These are phyloP conservation scores for Yueomyces sp. DNA, from an alignment of 1,139 yeast species.

Conservation along the genomic window DNA sequence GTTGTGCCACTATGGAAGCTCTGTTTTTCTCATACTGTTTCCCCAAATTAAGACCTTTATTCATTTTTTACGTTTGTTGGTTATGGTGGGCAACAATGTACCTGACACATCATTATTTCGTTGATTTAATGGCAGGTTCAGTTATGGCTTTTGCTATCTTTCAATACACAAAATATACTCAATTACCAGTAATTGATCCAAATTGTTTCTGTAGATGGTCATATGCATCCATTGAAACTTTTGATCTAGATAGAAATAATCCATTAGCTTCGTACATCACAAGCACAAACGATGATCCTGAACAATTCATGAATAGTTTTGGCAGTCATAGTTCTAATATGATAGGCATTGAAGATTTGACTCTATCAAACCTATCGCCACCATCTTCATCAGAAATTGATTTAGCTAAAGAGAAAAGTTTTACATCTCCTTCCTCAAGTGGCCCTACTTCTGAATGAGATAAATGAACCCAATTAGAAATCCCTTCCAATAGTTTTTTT, in stretches of 20 bases:
- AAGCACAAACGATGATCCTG: neutral
- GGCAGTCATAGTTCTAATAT: neutral
- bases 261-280: slow-evolving; percentile 22
- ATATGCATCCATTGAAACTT: slow-evolving; percentile 32
- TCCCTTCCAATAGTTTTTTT: too few relatives aligned
- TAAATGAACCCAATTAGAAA: too few relatives aligned
- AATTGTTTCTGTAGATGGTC: slow-evolving; percentile 78
- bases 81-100: slow-evolving; percentile 99
- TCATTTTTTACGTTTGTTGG: slow-evolving; percentile 74
- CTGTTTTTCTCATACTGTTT: slow-evolving; percentile 71
- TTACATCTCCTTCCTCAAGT: neutral
- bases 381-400: neutral
- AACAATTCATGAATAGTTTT: neutral
- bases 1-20: slow-evolving; percentile 88
- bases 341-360: neutral
- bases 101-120: slow-evolving; percentile 87
- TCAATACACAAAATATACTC: slow-evolving; percentile 57
- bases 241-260: slow-evolving; percentile 23
- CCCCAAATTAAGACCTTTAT: slow-evolving; percentile 51
- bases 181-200: slow-evolving; percentile 55
- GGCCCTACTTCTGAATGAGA: too few relatives aligned
- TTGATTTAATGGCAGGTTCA: slow-evolving; percentile 87
- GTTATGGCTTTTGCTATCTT: slow-evolving; percentile 60
- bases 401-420: neutral
- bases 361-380: neutral